Evolutionary conservation across 2,329 filamentous ascomycete genomes (phyloP).

Genomic region (Chaetomium sp.): DNA sequence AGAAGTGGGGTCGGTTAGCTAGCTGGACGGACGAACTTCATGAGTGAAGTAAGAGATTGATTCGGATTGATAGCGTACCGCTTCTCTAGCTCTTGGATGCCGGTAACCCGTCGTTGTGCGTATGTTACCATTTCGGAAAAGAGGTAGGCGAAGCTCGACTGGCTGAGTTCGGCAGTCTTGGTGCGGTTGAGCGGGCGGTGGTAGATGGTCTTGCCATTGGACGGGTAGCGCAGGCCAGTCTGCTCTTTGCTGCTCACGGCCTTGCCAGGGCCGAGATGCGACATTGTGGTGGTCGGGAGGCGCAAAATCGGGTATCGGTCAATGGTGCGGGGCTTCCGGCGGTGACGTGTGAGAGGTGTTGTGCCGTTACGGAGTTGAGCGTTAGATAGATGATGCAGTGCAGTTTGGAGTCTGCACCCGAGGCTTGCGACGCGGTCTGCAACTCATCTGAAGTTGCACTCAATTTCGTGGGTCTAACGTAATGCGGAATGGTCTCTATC

Average conservation of each 20-base stretch:
- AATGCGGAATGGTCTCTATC: background rate
- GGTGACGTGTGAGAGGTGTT: background rate
- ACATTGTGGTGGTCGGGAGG: constrained; percentile 32
- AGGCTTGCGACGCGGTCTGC: background rate
- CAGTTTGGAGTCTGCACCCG: background rate
- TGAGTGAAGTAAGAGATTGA: background rate
- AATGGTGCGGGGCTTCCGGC: background rate
- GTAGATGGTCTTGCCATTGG: constrained; percentile 96
- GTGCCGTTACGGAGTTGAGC: background rate
- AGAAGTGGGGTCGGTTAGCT: constrained; percentile 4
- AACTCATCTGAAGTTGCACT: too few species aligned
- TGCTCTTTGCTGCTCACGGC: constrained; percentile 35
- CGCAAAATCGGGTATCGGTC: too few species aligned
- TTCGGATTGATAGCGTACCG: constrained; percentile 46
- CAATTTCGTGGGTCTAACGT: background rate
- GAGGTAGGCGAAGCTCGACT: constrained; percentile 90
- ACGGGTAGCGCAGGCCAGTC: constrained; percentile 73
- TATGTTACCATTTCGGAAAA: constrained; percentile 97
- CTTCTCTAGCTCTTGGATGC: constrained; percentile 89
- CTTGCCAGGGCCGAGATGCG: constrained; percentile 44
- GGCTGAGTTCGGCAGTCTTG: constrained; percentile 81
- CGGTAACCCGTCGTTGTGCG: constrained; percentile 82
- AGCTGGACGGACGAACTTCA: background rate
- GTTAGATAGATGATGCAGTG: background rate
- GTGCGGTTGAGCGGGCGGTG: constrained; percentile 88